Percentiles rank a stretch among this genome's conserved stretches.
These are phyloP conservation scores for Aspergillus aculeatus DNA, from an alignment of 2,329 filamentous ascomycete species.

Conservation along the genomic window DNA sequence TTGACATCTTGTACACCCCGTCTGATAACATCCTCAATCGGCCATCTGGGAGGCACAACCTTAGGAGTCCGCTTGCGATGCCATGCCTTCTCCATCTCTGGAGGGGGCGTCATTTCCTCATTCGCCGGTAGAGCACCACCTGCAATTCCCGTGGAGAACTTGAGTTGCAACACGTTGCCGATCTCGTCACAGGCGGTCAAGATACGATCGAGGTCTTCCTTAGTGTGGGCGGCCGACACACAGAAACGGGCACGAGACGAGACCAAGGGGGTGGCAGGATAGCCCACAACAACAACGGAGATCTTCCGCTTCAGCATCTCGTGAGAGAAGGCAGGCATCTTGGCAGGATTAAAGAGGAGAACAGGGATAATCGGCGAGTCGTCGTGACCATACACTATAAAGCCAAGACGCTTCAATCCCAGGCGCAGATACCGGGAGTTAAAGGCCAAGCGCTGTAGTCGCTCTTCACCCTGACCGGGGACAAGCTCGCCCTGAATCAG, in stretches of 20 bases:
- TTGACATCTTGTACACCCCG: slow-evolving; percentile 75
- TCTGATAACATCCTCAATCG: slow-evolving; percentile 69
- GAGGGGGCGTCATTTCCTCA: slow-evolving; percentile 60
- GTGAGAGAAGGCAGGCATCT: slow-evolving; percentile 97
- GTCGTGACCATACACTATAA: slow-evolving; percentile 95
- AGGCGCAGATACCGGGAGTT: slow-evolving; percentile 98
- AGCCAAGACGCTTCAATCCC: slow-evolving; percentile 91
- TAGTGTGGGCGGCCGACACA: slow-evolving; percentile 92
- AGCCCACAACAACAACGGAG: slow-evolving; percentile 93
- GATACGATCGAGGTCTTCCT: slow-evolving; percentile 92
- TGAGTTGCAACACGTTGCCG: slow-evolving; percentile 86
- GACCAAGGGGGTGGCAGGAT: slow-evolving; percentile 92
- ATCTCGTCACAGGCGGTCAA: slow-evolving; percentile 88
- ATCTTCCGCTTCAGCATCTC: slow-evolving; percentile 99
- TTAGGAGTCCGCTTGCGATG: slow-evolving; percentile 52
- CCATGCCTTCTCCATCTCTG: slow-evolving; percentile 71
- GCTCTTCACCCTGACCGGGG: slow-evolving; percentile 91
- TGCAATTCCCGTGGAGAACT: slow-evolving; percentile 94
- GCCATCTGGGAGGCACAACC: slow-evolving; percentile 72
- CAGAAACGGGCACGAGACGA: slow-evolving; percentile 95
- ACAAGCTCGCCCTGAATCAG: slow-evolving; percentile 86
- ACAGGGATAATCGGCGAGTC: slow-evolving; percentile 96
- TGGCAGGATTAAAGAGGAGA: slow-evolving; percentile 95
- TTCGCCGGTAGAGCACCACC: slow-evolving; percentile 78
- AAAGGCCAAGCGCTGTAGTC: slow-evolving; percentile 92